Base-by-base conservation (phyloP, 495 filamentous ascomycete genomes). In the Margaritispora aquatica region DNA sequence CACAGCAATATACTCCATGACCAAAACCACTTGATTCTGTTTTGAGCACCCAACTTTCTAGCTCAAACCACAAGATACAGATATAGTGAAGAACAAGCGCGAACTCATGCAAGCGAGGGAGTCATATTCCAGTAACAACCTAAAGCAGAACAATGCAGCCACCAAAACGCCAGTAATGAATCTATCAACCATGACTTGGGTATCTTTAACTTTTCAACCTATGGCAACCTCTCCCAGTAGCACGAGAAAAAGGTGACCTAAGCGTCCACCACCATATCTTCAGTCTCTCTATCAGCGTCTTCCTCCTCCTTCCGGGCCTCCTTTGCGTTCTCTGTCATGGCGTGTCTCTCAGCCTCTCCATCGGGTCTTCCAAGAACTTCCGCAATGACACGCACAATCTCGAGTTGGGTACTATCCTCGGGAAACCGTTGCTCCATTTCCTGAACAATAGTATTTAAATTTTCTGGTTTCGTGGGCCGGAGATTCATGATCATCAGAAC, bases 401-500 rank as follows among this genome's bases (percentile, higher is more conserved):
- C 68, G 4, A 55, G 49, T 48, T 75, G 69, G 11, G 23, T 23
- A 60, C 71, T 65, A 13, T 68, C 71, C 36, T 68, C 71, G 2
- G 51, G 55, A 54, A 80, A 78, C 23, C 77, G 41, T 29, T 68
- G 59, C 54, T 79, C 77, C 64, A 77, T 71, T 63, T 80, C 77
- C 62, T 80, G 74, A n/a, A 80, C 66, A 19, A 80, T 67, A 19
- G 69, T 73, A 54, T 77, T 73, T 53, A 80, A 52, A 61, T 74
- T 69, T 20, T 68, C 73, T 9, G 70, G 59, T 9, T 66, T 71
- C 15, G 64, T 66, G 2, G 77, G 77, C 47, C 77, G 57, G 15
- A 85, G 65, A 63, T 88, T 87, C 4, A 86, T 60, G 34, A 87
- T 82, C 81, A 84, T 86, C 7, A 88, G 66, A 11, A 85, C 69